These are phyloP conservation scores for Blastobotrys peoriensis DNA, from an alignment of 805 yeast genomes.

Conservation along the genomic window DNA sequence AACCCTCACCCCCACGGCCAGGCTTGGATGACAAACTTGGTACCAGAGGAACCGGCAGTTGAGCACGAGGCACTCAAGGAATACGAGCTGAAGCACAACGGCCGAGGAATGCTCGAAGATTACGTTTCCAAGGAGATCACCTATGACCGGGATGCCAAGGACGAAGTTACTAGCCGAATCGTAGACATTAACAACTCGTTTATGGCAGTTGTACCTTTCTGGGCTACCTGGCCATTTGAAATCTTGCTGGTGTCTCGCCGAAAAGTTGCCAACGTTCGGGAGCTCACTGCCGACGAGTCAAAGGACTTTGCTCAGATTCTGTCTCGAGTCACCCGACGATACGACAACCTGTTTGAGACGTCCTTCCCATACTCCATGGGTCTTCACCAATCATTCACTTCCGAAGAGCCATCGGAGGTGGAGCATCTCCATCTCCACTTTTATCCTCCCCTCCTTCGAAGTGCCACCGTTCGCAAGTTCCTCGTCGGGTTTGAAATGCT, in stretches of 20 bases:
- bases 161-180: conserved; percentile 37
- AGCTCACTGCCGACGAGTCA: conserved; percentile 43
- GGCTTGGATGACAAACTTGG: conserved; percentile 63
- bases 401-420: conserved; percentile 19
- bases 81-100: conserved; percentile 37
- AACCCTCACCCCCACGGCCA: conserved; percentile 82
- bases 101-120: conserved; percentile 52
- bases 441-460: conserved; percentile 69
- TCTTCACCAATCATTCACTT: conserved; percentile 64
- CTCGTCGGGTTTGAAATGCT: conserved; percentile 65
- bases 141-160: conserved; percentile 27
- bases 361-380: conserved; percentile 81
- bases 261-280: conserved; percentile 45
- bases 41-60: conserved; percentile 61
- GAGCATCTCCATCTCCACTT: conserved; percentile 67
- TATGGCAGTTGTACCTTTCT: conserved; percentile 65
- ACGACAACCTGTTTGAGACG: conserved; percentile 64
- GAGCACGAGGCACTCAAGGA: conserved; percentile 48
- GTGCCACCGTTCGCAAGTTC: conserved; percentile 70
- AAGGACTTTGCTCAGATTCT: conserved; percentile 51
- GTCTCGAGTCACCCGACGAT: conserved; percentile 50
- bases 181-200: conserved; percentile 58
- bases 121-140: conserved; percentile 51
- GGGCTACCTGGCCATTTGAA: conserved; percentile 84
- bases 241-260: conserved; percentile 55